Evolutionary conservation across 2,329 filamentous ascomycete genomes (phyloP), one percentile per base, ranked within the genome.

Genomic region (Ophiocordyceps robertsii): DNA sequence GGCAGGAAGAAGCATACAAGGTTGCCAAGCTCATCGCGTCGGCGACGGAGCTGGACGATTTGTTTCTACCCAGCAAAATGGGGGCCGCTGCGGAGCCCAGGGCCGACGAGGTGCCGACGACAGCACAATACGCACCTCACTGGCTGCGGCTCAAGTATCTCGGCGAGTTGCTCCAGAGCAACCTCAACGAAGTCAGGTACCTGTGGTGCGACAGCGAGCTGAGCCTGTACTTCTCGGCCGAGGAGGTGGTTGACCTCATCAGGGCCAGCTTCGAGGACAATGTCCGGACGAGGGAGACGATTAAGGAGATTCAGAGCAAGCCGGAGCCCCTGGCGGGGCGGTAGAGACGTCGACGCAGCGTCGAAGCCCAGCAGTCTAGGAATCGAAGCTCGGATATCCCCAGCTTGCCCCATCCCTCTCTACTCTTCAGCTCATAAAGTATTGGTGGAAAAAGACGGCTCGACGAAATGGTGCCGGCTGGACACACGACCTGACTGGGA

Each of bases 201-300:
- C 57, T 82, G 32, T 82, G 78, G 78, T 68, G 73, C 51, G 77
- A 82, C 47, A 77, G 76, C 57, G 77, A 81, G 56, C 62, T 82
- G 36, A 79, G 76, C 47, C 55, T 80, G 32, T 78, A 80, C 56
- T 82, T 81, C 50, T 67, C 71, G 1, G 67, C 64, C 8, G 69
- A 70, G 5, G 77, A 82, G 60, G 74, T 81, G 13, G 59, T 80
- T 30, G 77, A 82, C 47, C 55, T 82, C 51, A 73, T 82, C 38
- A 65, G 70, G 40, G 65, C 77, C 17, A 81, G 77, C 55, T 82
- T 82, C 51, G 77, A 79, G 58, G 72, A 75, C 51, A 82, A 80
- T 55, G 55, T 67, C 9, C 63, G 74, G 47, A 75, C 75, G 19
- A 70, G 70, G 52, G 72, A 77, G 50, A 69, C 75, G 14, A 68